Conservation (phyloP, 202 grass and related monocot genomes). For the Brachypodium distachyon region DNA sequence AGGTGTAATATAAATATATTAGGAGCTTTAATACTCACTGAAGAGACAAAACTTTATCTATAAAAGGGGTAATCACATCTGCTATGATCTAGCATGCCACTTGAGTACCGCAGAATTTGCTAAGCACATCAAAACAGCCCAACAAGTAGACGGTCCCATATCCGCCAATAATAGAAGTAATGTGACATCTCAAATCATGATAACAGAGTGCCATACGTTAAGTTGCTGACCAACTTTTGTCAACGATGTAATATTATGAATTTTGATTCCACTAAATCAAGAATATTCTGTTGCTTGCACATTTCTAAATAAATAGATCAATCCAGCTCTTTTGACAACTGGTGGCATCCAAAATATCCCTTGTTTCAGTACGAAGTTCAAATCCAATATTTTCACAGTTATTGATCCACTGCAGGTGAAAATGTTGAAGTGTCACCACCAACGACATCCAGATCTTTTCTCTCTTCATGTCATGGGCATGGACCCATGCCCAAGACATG, state of each 20-base stretch:
- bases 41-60: neutral
- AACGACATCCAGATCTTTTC: neutral
- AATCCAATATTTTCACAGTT: neutral
- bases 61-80: neutral
- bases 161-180: neutral
- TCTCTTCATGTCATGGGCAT: too few species aligned
- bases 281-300: neutral
- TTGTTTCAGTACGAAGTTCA: neutral
- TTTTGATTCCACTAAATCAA: neutral
- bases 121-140: neutral
- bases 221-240: neutral
- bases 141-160: neutral
- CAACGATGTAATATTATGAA: neutral
- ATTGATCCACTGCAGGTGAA: neutral
- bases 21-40: neutral
- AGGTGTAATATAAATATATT: neutral
- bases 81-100: neutral
- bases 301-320: neutral
- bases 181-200: neutral
- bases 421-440: neutral
- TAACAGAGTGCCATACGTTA: neutral
- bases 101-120: neutral
- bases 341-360: neutral
- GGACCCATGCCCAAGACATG: too few species aligned
- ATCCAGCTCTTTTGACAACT: neutral